These are phyloP conservation scores for Eremothecium coryli DNA, from an alignment of 1,139 yeast genomes.

Conservation along the genomic window DNA sequence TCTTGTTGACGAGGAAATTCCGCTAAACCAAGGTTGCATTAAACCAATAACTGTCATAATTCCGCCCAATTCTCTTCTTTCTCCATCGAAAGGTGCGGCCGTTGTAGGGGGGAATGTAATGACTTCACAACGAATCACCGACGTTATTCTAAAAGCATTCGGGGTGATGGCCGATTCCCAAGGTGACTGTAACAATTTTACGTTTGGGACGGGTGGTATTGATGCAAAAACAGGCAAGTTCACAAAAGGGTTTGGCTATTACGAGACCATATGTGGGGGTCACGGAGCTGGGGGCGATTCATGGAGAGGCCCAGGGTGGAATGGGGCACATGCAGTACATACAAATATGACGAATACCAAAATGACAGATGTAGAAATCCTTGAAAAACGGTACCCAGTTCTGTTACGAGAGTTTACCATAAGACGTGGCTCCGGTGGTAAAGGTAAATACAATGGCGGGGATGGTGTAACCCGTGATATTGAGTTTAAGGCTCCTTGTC, in stretches of 20 bases:
- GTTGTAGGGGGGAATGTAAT: slow-evolving; percentile 88
- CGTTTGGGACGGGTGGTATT: slow-evolving; percentile 49
- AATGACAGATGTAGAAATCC: slow-evolving; percentile 60
- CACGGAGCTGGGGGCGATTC: slow-evolving; percentile 57
- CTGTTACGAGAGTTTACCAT: slow-evolving; percentile 47
- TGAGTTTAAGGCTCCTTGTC: slow-evolving; percentile 47
- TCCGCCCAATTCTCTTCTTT: slow-evolving; percentile 59
- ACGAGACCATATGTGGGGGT: slow-evolving; percentile 67
- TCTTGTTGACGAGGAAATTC: slow-evolving; percentile 67
- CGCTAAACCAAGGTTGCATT: slow-evolving; percentile 78
- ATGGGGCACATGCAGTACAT: slow-evolving; percentile 57
- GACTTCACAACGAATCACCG: slow-evolving; percentile 76
- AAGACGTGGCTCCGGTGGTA: slow-evolving; percentile 49
- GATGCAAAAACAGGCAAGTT: slow-evolving; percentile 15
- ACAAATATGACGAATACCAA: slow-evolving; percentile 66
- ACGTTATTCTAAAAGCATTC: slow-evolving; percentile 67
- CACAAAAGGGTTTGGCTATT: slow-evolving; percentile 52
- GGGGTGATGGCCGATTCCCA: slow-evolving; percentile 72
- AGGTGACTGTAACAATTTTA: slow-evolving; percentile 65
- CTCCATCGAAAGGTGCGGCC: slow-evolving; percentile 71
- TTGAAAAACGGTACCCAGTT: slow-evolving; percentile 60
- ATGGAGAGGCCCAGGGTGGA: slow-evolving; percentile 47
- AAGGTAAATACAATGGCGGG: slow-evolving; percentile 48
- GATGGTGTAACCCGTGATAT: slow-evolving; percentile 55
- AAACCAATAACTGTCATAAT: slow-evolving; percentile 57